phyloP scores from a whole-genome alignment of 768 basidiomycete genomes.

The Sarcomyxa edulis region DNA sequence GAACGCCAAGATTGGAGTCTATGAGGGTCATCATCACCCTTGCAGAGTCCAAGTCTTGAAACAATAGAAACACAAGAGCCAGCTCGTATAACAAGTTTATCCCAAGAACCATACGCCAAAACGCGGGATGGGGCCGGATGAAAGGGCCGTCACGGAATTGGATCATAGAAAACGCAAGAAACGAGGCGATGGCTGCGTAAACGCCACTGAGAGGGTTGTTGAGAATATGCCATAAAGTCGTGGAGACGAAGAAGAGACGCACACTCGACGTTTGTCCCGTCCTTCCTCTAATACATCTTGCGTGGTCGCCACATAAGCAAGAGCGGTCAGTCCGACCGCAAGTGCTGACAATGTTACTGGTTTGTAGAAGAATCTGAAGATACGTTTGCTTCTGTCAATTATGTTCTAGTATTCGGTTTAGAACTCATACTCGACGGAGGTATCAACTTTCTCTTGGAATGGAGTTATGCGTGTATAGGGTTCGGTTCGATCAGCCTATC shows the following conservation, averaged over 20 bases:
- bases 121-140: conserved; percentile 82
- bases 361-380: conserved; percentile 78
- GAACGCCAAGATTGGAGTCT: conserved; percentile 65
- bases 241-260: conserved; percentile 24
- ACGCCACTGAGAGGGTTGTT: conserved; percentile 47
- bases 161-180: conserved; percentile 78
- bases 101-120: conserved; percentile 74
- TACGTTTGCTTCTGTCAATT: conserved; percentile 6
- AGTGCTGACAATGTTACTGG: conserved; percentile 77
- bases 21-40: conserved; percentile 73
- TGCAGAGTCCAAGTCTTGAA: conserved; percentile 78
- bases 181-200: conserved; percentile 70
- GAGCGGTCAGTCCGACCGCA: conserved; percentile 53
- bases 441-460: conserved; percentile 80
- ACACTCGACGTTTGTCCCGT: conserved; percentile 76
- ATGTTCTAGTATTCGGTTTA: too few relatives aligned
- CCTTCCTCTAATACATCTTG: conserved; percentile 85
- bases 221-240: conserved; percentile 8
- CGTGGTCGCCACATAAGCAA: conserved; percentile 80
- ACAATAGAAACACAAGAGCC: conserved; percentile 76
- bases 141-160: conserved; percentile 91
- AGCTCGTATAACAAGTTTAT: conserved; percentile 83
- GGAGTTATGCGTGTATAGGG: conserved; percentile 78
- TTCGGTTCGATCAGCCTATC: conserved; percentile 78
- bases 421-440: conserved; percentile 76